Percentiles rank a stretch among this genome's conserved stretches.
phyloP scores from a whole-genome alignment of 306 rosid species.

The Erythrophleum fordii region DNA sequence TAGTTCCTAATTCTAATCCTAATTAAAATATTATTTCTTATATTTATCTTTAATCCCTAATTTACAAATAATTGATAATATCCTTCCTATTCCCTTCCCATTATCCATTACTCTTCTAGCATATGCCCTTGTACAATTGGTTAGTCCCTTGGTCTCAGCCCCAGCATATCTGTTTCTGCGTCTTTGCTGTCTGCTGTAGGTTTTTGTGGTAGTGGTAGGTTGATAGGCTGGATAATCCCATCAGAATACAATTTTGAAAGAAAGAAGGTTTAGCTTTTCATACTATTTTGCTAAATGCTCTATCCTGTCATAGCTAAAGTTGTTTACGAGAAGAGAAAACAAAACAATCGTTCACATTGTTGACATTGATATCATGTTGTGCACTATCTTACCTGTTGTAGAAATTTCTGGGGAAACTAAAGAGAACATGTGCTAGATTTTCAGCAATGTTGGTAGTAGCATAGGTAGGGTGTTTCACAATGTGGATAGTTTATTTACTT shows the following conservation, averaged over 20 bases:
- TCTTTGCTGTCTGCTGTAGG: not conserved
- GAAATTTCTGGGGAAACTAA: slow-evolving; percentile 30
- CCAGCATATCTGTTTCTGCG: not conserved
- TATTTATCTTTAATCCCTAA: not conserved
- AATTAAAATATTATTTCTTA: too few species aligned
- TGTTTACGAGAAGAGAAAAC: not conserved
- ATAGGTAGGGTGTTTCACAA: slow-evolving; percentile 24
- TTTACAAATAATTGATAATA: not conserved
- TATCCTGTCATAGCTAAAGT: slow-evolving; percentile 10
- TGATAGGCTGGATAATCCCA: not conserved
- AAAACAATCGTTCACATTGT: not conserved
- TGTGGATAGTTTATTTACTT: slow-evolving; percentile 9
- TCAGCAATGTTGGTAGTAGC: slow-evolving; percentile 4
- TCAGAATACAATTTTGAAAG: not conserved
- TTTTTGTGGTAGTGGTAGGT: not conserved
- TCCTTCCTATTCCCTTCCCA: not conserved
- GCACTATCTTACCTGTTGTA: not conserved
- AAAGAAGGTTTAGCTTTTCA: not conserved
- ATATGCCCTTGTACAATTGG: too few species aligned
- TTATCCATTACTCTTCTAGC: not conserved
- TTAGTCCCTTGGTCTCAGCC: too few species aligned
- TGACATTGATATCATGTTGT: slow-evolving; percentile 24
- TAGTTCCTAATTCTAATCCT: too few species aligned
- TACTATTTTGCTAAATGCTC: slow-evolving; percentile 13
- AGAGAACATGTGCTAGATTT: slow-evolving; percentile 8